Evolutionary conservation across 371 early-diverging fungal species (phyloP), one percentile per base, ranked within the genome.

Genomic region (Mortierella sp.): DNA sequence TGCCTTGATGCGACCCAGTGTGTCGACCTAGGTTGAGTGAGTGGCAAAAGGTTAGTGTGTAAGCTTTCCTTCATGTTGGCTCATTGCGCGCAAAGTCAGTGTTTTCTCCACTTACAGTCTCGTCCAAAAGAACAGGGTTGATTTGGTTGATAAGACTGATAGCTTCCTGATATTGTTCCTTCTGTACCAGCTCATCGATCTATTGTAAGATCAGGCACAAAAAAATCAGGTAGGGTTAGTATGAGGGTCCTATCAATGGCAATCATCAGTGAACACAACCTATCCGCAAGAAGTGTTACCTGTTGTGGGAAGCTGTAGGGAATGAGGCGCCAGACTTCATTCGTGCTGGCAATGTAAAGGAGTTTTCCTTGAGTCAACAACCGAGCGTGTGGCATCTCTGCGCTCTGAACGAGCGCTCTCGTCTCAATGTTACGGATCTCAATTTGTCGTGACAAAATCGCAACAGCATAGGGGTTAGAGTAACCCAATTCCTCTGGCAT

Each of bases 371-470:
- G 91, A 55, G 92, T 91, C 52, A 96, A 88, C 55, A 94, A 88
- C 28, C 90, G 87, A 13, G 93, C 91, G 45, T 92, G 90, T 4
- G 93, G 84, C 47, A 96, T 82, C 21, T 93, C 94, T 21, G 96
- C 91, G 45, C 91, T 92, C 87, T 98, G 98, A 7, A 98, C 95
- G 16, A 96, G 89, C 0, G 93, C 94, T 47, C 95, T 92, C 0
- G 97, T 95, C 75, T 92, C 95, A 52, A 97, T 92, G 73, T 96
- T 97, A 74, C 97, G 92, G 5, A 98, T 95, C 84, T 98, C 97
- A 0, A 98, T 93, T 54, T 92, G 92, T 13, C 91, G 91, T 9
- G 93, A 88, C 48, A 94, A 82, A 55, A 96, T 92, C 4, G 92
- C 96, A 77, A 96, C 91, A 11, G 95, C 92, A 79, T 96, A 97